Evolutionary conservation across 306 rosid genomes (phyloP).

Genomic region (Oxytropis ochrocephala): DNA sequence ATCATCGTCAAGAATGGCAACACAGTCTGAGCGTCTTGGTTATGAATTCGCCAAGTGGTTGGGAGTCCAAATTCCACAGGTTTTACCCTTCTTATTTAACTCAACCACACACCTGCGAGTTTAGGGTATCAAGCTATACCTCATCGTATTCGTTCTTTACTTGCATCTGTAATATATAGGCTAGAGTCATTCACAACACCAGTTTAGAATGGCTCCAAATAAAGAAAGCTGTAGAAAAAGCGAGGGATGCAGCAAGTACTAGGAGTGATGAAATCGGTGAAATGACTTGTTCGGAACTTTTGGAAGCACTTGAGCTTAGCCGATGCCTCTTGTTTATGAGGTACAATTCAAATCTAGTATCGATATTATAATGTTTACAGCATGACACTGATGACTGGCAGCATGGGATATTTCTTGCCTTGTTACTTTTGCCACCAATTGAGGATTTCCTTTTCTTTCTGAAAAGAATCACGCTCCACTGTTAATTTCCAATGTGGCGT

Average conservation of each 20-base stretch:
- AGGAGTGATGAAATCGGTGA: constrained; percentile 74
- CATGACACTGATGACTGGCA: background rate
- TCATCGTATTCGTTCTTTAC: background rate
- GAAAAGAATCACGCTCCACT: background rate
- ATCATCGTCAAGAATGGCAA: constrained; percentile 95
- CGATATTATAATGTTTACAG: background rate
- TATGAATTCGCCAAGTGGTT: constrained; percentile 91
- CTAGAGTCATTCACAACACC: constrained; percentile 78
- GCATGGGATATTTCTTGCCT: constrained; percentile 2
- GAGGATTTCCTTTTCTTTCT: background rate
- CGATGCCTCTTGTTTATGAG: constrained; percentile 78
- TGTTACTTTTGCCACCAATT: background rate
- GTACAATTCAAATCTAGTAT: constrained; percentile 35
- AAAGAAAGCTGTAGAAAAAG: constrained; percentile 86
- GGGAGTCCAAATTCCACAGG: constrained; percentile 93
- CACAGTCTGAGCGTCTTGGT: constrained; percentile 96
- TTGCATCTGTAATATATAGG: constrained; percentile 44
- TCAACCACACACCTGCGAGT: background rate
- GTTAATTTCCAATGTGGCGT: background rate
- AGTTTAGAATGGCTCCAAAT: constrained; percentile 85
- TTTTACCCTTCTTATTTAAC: constrained; percentile 17
- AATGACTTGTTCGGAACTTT: constrained; percentile 79
- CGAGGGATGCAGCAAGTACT: constrained; percentile 54
- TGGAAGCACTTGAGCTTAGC: constrained; percentile 97
- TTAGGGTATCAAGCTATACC: background rate